These are phyloP conservation scores for Hypoxylon fragiforme DNA, from an alignment of 495 filamentous ascomycete genomes.

Conservation along the genomic window DNA sequence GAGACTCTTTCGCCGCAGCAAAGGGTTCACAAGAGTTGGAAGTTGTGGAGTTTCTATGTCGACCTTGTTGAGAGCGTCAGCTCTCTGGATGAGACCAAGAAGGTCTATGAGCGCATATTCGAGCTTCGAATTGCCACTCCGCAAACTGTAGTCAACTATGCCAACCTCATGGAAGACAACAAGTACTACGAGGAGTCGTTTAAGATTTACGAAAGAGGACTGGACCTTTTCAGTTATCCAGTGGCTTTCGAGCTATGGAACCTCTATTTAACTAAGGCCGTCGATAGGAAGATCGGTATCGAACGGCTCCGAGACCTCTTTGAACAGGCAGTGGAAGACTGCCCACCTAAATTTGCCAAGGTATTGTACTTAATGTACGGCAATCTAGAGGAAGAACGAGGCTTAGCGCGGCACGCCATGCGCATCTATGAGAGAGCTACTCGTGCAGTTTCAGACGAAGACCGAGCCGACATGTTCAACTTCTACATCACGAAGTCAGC, in stretches of 20 bases:
- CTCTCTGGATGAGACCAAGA: conserved; percentile 87
- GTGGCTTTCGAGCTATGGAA: conserved; percentile 99
- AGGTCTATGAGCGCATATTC: conserved; percentile 96
- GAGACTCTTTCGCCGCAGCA: conserved; percentile 93
- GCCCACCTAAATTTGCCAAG: conserved; percentile 95
- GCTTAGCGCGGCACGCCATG: conserved; percentile 97
- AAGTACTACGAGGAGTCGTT: conserved; percentile 97
- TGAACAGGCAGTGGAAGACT: conserved; percentile 94
- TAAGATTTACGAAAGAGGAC: conserved; percentile 94
- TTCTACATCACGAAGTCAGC: conserved; percentile 99
- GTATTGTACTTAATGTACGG: conserved; percentile 97
- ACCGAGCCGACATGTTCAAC: conserved; percentile 96
- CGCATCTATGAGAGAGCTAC: conserved; percentile 98
- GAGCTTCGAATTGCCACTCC: conserved; percentile 97
- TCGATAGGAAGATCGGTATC: conserved; percentile 92
- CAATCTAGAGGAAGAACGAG: conserved; percentile 93
- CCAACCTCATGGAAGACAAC: conserved; percentile 92
- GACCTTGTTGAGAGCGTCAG: conserved; percentile 95
- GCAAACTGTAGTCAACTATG: conserved; percentile 98
- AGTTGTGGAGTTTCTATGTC: conserved; percentile 99
- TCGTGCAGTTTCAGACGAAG: conserved; percentile 91
- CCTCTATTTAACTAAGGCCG: conserved; percentile 94
- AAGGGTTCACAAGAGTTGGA: conserved; percentile 98
- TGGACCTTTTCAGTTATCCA: conserved; percentile 96
- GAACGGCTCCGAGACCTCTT: conserved; percentile 94